Conservation (phyloP, 202 grass and related monocot genomes). For the Zizania palustris region DNA sequence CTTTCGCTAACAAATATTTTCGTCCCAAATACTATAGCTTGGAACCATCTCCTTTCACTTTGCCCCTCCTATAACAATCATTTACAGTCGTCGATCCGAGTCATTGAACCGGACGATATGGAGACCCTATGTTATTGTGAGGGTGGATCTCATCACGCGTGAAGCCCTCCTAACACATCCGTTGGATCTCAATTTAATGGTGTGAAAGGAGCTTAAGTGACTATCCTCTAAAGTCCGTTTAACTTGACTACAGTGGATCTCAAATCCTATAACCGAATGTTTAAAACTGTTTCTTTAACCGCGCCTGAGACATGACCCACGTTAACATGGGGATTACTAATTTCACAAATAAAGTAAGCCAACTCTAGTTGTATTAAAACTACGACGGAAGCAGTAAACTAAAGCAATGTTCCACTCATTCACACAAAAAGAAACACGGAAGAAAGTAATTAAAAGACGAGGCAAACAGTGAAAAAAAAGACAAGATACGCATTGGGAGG, state of each 20-base stretch:
- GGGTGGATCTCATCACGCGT: too few relatives aligned
- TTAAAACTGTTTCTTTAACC: neutral
- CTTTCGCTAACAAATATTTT: neutral
- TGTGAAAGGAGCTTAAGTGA: too few relatives aligned
- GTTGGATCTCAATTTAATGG: too few relatives aligned
- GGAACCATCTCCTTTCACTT: too few relatives aligned
- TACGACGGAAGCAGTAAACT: neutral
- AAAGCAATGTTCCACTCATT: neutral
- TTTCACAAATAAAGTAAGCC: neutral
- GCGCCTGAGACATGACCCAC: neutral
- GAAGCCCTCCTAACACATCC: too few relatives aligned
- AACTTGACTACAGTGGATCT: too few relatives aligned
- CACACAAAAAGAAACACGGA: neutral
- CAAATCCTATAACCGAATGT: too few relatives aligned
- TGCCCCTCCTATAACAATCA: too few relatives aligned
- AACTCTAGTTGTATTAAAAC: neutral
- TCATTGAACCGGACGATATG: too few relatives aligned
- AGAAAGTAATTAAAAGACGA: neutral
- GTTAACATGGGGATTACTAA: neutral
- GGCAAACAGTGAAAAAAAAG: neutral
- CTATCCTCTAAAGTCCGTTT: too few relatives aligned
- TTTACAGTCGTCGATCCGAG: too few relatives aligned
- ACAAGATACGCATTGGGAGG: neutral
- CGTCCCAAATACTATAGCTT: neutral
- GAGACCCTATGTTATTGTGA: too few relatives aligned